Evolutionary conservation across 2,329 filamentous ascomycete species (phyloP).

Genomic region (Sordariomycetes sp.): DNA sequence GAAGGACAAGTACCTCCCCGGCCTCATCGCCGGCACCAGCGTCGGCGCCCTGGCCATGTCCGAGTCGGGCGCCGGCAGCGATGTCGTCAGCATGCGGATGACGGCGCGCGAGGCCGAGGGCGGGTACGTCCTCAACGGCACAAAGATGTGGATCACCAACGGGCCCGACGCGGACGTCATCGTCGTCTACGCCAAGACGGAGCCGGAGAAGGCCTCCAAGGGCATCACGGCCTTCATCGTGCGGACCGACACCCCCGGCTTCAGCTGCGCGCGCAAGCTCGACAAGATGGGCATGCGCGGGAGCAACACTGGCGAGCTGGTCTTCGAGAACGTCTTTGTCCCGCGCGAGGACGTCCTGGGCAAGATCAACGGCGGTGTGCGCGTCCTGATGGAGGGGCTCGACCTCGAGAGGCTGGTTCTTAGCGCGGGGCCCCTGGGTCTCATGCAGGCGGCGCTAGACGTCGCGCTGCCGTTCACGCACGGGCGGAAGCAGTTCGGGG

Average conservation of each 20-base stretch:
- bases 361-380: slow-evolving; percentile 65
- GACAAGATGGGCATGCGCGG: slow-evolving; percentile 98
- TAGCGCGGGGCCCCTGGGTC: slow-evolving; percentile 76
- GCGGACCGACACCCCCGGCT: slow-evolving; percentile 56
- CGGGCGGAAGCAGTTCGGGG: slow-evolving; percentile 75
- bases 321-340: slow-evolving; percentile 85
- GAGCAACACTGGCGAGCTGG: slow-evolving; percentile 87
- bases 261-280: slow-evolving; percentile 78
- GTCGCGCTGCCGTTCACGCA: slow-evolving; percentile 81
- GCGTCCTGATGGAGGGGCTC: slow-evolving; percentile 89
- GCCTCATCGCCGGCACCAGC: slow-evolving; percentile 64
- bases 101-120: slow-evolving; percentile 69
- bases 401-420: slow-evolving; percentile 90
- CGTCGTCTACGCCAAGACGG: slow-evolving; percentile 94
- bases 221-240: slow-evolving; percentile 95
- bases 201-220: slow-evolving; percentile 65
- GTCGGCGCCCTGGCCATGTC: slow-evolving; percentile 91
- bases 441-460: slow-evolving; percentile 89
- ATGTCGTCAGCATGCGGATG: slow-evolving; percentile 93
- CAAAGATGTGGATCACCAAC: slow-evolving; percentile 99
- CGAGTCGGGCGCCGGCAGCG: slow-evolving; percentile 78
- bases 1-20: slow-evolving; percentile 69
- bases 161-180: slow-evolving; percentile 87
- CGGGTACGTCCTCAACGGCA: slow-evolving; percentile 74
- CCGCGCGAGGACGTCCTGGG: slow-evolving; percentile 73